These are phyloP conservation scores for Nakazawaea pomicola DNA, from an alignment of 805 yeast species.

Conservation along the genomic window DNA sequence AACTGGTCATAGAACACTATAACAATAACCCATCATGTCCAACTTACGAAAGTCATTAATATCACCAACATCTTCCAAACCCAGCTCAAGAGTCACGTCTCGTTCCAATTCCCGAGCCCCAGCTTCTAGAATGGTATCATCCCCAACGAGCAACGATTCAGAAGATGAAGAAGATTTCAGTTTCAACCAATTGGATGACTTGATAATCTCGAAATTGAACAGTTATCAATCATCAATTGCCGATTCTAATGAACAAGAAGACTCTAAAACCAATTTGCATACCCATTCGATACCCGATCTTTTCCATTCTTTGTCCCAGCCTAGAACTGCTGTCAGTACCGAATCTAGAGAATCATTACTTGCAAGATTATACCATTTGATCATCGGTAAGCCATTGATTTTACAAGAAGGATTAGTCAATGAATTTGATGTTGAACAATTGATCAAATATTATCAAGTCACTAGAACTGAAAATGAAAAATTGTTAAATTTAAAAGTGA, in stretches of 20 bases:
- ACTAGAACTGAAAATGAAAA: conserved; percentile 29
- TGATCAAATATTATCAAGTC: conserved; percentile 28
- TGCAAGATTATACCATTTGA: conserved; percentile 45
- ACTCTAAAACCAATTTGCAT: conserved; percentile 21
- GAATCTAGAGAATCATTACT: conserved; percentile 42
- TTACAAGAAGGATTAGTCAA: conserved; percentile 32
- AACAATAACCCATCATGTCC: too few species aligned
- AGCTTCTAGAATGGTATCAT: conserved; percentile 14
- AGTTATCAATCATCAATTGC: not conserved
- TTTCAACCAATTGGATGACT: conserved; percentile 20
- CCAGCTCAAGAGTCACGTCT: conserved; percentile 10
- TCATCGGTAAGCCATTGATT: conserved; percentile 35
- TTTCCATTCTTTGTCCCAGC: conserved; percentile 33
- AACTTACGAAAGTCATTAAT: conserved; percentile 10
- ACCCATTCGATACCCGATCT: conserved; percentile 38
- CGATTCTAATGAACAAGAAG: not conserved
- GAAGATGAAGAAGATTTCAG: conserved; percentile 17
- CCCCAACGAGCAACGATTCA: conserved; percentile 17
- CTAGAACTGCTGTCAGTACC: conserved; percentile 41
- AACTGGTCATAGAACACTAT: too few species aligned
- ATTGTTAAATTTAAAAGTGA: conserved; percentile 33
- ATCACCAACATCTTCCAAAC: conserved; percentile 11
- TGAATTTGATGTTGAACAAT: conserved; percentile 30
- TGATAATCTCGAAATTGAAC: conserved; percentile 14
- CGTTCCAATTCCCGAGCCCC: conserved; percentile 21